Conservation (phyloP, 2,329 filamentous ascomycete genomes). For the Penicillium carneum region DNA sequence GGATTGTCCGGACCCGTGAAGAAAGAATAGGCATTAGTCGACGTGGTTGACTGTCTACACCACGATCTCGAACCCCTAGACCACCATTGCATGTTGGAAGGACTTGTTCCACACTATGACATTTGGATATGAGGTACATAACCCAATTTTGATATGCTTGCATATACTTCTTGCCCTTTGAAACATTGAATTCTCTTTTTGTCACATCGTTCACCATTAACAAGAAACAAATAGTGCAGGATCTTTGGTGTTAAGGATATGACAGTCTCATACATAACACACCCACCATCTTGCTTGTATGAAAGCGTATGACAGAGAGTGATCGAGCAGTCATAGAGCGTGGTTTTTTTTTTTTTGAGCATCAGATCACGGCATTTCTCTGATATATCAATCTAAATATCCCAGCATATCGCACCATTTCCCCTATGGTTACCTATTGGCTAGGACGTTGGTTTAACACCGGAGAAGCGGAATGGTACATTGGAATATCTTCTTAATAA, state of each 20-base stretch:
- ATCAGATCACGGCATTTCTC: neutral
- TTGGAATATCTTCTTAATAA: neutral
- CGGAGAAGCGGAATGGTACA: neutral
- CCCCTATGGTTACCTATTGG: neutral
- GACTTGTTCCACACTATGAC: neutral
- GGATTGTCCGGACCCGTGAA: conserved; percentile 56
- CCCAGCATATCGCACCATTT: neutral
- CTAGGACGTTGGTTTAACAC: neutral
- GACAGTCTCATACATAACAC: neutral
- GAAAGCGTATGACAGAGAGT: neutral
- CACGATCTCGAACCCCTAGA: neutral
- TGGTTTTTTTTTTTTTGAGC: neutral
- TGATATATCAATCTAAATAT: neutral
- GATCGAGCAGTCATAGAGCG: neutral
- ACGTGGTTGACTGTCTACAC: conserved; percentile 29
- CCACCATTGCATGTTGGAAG: neutral
- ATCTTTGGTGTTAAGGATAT: neutral
- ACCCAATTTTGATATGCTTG: neutral
- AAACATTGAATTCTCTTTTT: neutral
- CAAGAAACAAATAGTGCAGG: neutral
- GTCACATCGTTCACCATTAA: neutral
- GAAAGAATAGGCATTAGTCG: conserved; percentile 54
- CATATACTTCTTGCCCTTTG: neutral
- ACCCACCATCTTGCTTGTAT: neutral
- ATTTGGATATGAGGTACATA: conserved; percentile 7